These are phyloP conservation scores for Zygosaccharomyces sapae DNA, from an alignment of 1,139 yeast species.

Conservation along the genomic window DNA sequence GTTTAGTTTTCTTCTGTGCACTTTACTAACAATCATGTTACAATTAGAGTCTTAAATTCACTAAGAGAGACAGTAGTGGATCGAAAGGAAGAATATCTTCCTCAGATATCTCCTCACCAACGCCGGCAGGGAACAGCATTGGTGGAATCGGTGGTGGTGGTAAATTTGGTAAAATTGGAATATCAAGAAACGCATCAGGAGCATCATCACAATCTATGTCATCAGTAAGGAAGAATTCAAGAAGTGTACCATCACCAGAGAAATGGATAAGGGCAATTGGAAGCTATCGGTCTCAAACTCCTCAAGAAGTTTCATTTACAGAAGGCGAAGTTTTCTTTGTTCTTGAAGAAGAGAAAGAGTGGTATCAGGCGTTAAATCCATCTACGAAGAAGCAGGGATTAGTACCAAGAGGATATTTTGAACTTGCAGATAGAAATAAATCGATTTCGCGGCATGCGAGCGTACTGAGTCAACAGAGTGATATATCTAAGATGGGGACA, in stretches of 20 bases:
- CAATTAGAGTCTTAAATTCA: constrained; percentile 27
- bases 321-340: constrained; percentile 91
- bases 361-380: constrained; percentile 91
- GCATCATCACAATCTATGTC: constrained; percentile 15
- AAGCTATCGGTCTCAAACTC: constrained; percentile 73
- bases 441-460: constrained; percentile 22
- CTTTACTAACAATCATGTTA: constrained; percentile 9
- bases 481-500: constrained; percentile 34
- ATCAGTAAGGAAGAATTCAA: constrained; percentile 13
- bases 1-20: neutral
- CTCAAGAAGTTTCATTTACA: constrained; percentile 72
- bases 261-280: constrained; percentile 80
- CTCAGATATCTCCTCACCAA: constrained; percentile 34
- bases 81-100: constrained; percentile 33
- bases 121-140: constrained; percentile 22
- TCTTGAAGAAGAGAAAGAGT: constrained; percentile 56
- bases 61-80: constrained; percentile 25
- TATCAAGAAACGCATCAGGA: constrained; percentile 20
- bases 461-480: constrained; percentile 18
- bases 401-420: constrained; percentile 85
- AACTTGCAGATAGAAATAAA: constrained; percentile 58
- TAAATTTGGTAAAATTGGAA: constrained; percentile 25
- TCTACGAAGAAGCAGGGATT: constrained; percentile 70
- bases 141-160: constrained; percentile 4
- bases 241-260: constrained; percentile 46